phyloP scores from a whole-genome alignment of 2,329 filamentous ascomycete genomes.

The Pseudocercospora fuligena region DNA sequence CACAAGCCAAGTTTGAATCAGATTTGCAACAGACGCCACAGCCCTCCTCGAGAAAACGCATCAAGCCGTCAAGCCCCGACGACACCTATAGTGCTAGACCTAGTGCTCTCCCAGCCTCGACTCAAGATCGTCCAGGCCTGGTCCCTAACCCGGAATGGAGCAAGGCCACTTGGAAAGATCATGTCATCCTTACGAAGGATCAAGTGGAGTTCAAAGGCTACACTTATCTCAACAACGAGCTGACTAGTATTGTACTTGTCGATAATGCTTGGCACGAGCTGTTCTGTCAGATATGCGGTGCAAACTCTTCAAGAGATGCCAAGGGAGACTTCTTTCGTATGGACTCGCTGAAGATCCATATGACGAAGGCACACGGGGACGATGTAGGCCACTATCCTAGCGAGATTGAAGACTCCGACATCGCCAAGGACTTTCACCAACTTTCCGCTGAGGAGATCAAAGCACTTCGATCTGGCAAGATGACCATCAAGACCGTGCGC shows the following conservation, averaged over 20 bases:
- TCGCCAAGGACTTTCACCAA: background rate
- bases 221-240: background rate
- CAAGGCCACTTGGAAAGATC: background rate
- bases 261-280: background rate
- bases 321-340: background rate
- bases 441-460: background rate
- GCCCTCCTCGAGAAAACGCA: background rate
- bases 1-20: background rate
- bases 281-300: background rate
- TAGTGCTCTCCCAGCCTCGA: background rate
- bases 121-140: background rate
- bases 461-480: background rate
- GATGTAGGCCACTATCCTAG: background rate
- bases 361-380: background rate
- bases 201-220: background rate
- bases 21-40: background rate
- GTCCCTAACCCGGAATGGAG: background rate
- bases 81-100: too few relatives aligned
- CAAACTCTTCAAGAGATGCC: background rate
- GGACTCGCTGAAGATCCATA: background rate
- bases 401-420: background rate
- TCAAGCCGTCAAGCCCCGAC: background rate
- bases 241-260: background rate
- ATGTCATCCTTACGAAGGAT: background rate
- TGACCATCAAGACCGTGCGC: background rate